A percentile compares a stretch with the other conserved stretches of the same genome.
phyloP scores from a whole-genome alignment of 1,139 yeast genomes.

The Oligophagozyma castellii region DNA sequence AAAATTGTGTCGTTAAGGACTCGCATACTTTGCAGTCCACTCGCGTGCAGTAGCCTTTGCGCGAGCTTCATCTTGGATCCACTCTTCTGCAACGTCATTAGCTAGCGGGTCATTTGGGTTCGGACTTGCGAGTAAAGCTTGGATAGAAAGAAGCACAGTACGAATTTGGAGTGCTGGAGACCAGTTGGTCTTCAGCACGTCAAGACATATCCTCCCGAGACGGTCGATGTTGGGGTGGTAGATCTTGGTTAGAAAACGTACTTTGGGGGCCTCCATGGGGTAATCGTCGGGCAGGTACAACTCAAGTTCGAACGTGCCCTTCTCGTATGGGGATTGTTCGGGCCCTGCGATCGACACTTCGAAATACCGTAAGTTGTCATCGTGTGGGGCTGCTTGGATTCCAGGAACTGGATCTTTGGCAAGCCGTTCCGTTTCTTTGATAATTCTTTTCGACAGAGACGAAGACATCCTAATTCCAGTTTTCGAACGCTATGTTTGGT shows the following conservation, averaged over 20 bases:
- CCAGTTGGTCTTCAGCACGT: slow-evolving; percentile 87
- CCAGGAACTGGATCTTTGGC: slow-evolving; percentile 96
- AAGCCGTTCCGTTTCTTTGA: slow-evolving; percentile 85
- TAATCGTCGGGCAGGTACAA: slow-evolving; percentile 44
- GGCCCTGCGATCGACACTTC: slow-evolving; percentile 90
- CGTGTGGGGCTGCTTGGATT: slow-evolving; percentile 83
- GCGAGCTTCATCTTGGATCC: slow-evolving; percentile 74
- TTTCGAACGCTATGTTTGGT: too few relatives aligned
- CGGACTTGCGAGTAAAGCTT: slow-evolving; percentile 89
- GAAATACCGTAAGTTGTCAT: slow-evolving; percentile 83
- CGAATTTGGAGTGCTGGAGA: slow-evolving; percentile 96
- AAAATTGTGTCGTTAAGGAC: slow-evolving; percentile 2
- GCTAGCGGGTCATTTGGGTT: slow-evolving; percentile 98
- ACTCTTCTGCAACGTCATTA: slow-evolving; percentile 91
- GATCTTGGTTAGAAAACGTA: slow-evolving; percentile 79
- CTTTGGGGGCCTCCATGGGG: slow-evolving; percentile 78
- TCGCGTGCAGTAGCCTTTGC: slow-evolving; percentile 78
- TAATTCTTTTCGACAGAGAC: slow-evolving; percentile 73
- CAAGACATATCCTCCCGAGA: slow-evolving; percentile 88
- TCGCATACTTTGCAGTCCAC: slow-evolving; percentile 70
- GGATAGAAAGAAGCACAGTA: slow-evolving; percentile 83
- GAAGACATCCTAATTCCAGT: slow-evolving; percentile 39
- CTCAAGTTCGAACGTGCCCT: slow-evolving; percentile 49
- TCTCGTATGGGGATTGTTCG: slow-evolving; percentile 39
- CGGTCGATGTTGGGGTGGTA: slow-evolving; percentile 96